These are phyloP conservation scores for Chaetomium globosum DNA, from an alignment of 2,329 filamentous ascomycete species.

Conservation along the genomic window DNA sequence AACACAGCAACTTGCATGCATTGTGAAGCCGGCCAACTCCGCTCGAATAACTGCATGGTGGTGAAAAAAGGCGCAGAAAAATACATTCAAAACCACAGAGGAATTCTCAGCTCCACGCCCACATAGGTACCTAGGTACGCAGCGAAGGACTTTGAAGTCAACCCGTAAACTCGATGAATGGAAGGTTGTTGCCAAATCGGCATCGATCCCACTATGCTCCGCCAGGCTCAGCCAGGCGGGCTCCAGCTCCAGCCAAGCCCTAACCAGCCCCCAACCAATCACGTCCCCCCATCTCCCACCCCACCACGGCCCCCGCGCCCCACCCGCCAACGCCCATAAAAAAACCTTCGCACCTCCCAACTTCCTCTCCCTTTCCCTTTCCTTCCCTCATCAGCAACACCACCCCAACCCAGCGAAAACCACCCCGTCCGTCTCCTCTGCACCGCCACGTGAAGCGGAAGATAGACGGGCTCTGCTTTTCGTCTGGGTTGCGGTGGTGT, in stretches of 20 bases:
- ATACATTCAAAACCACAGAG: too few species aligned
- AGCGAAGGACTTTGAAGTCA: background rate
- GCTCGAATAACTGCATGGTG: background rate
- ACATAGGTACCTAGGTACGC: too few species aligned
- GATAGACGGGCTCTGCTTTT: background rate
- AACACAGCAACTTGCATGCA: too few species aligned
- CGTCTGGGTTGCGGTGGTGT: background rate
- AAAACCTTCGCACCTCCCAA: background rate
- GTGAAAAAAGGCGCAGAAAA: too few species aligned
- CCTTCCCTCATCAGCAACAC: slow-evolving; percentile 6
- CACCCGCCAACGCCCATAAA: slow-evolving; percentile 3
- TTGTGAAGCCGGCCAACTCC: background rate
- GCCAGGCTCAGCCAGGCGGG: background rate
- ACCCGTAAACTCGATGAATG: background rate
- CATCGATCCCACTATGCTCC: background rate
- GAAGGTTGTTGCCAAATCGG: background rate
- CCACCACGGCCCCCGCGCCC: background rate
- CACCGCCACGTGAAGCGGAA: slow-evolving; percentile 10
- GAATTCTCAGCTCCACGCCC: too few species aligned
- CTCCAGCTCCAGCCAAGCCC: background rate
- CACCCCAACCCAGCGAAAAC: background rate
- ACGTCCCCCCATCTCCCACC: background rate
- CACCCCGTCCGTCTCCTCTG: background rate
- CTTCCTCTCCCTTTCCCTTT: background rate
- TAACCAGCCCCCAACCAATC: background rate